Evolutionary conservation across 257 asterid species (phyloP), one percentile per base, ranked within the genome.

Genomic region (Solanum paucissectum): DNA sequence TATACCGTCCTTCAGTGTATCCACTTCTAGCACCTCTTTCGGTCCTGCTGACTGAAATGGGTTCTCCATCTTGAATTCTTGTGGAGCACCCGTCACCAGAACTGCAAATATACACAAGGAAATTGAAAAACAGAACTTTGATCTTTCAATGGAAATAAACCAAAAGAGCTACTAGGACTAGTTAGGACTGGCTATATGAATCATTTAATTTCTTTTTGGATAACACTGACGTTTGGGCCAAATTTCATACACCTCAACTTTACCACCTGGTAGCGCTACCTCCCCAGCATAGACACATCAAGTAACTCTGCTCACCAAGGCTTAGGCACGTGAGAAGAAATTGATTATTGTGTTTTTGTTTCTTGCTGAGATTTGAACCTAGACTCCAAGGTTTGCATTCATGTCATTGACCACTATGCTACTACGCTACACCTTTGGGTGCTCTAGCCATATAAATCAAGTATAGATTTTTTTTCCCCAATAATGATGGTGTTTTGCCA

Each of bases 11-110:
- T 87, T 83, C 46, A 58, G 62, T 29, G 36, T 42, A 36, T 87
- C 87, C 21, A 86, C 90, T 42, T 87, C 90, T 16, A 91, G 75
- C 87, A 88, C 87, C 25, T 83, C 89, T 34, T 87, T 62, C 2
- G 91, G 88, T 36, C 93, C 91, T 5, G 32, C 79, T 16, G 73
- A 52, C 62, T 91, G 93, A 74, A 91, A 89, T 9, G 93, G 93
- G 34, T 91, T 90, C 86, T 87, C 93, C 88, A 87, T 84, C 87
- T 89, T 87, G 87, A 89, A 87, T 27, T 55, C 52, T 66, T 87
- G 83, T 14, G 86, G 86, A 3, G 86, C 13, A 55, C 90, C 89
- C 21, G 38, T 34, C 12, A 88, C 20, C 38, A 58, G 23, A 86
- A 88, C 86, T 86, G 74, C 76, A 42, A 69, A 29, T 34, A 6